Conservation (phyloP, 441 rosid genomes). For the Adansonia madagascariensis region DNA sequence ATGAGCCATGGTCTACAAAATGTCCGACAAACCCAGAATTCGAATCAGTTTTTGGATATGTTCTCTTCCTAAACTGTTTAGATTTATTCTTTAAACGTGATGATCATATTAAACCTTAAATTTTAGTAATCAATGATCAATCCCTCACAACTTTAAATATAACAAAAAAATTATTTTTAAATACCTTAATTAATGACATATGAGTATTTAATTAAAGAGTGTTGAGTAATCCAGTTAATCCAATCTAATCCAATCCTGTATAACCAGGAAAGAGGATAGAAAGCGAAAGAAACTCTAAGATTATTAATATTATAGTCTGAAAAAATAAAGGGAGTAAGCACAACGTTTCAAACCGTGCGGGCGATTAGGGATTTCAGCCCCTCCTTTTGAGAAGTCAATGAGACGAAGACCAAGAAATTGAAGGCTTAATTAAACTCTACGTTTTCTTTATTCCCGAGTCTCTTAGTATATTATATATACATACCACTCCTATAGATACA, state of each 20-base stretch:
- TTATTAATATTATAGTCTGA: no score
- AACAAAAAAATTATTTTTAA: no score
- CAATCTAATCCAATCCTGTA: not conserved
- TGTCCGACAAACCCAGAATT: no score
- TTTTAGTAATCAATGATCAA: no score
- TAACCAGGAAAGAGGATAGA: not conserved
- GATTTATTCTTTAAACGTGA: no score
- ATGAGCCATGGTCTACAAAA: no score
- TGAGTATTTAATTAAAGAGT: not conserved
- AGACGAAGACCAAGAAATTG: not conserved
- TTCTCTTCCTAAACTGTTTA: no score
- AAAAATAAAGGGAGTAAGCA: not conserved
- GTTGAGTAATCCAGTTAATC: not conserved
- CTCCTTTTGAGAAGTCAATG: not conserved
- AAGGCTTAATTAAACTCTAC: not conserved
- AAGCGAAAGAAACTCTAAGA: not conserved
- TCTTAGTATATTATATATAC: not conserved
- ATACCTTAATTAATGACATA: no score
- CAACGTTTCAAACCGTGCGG: constrained; percentile 9
- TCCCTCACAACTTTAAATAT: no score
- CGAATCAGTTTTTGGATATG: not conserved
- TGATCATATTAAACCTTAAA: no score
- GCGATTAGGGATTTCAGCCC: not conserved
- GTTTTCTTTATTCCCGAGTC: not conserved
- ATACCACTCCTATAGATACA: no score